phyloP scores from a whole-genome alignment of 441 rosid species.

The Capsella rubella region DNA sequence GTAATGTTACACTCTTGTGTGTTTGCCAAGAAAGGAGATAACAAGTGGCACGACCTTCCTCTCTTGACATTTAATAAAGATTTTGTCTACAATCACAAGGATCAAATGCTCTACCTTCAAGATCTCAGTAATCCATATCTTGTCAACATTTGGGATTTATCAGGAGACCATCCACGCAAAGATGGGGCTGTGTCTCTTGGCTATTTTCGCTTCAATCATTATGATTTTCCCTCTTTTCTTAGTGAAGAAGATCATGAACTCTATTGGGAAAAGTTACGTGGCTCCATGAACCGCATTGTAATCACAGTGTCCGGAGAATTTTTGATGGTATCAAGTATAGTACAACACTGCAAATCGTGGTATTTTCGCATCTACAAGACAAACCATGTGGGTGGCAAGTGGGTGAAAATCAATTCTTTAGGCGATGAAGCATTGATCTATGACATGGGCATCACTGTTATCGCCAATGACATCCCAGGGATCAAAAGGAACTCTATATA shows the following conservation, averaged over 20 bases:
- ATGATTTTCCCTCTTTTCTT: neutral
- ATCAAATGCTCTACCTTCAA: slow-evolving; percentile 9
- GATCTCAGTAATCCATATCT: neutral
- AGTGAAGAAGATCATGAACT: neutral
- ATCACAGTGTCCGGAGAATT: neutral
- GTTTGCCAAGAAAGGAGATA: slow-evolving; percentile 1
- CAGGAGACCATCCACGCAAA: neutral
- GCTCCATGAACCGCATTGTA: neutral
- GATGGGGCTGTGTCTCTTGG: neutral
- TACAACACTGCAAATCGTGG: neutral
- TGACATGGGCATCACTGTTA: slow-evolving; percentile 27
- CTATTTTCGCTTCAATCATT: neutral
- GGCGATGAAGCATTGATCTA: slow-evolving; percentile 14
- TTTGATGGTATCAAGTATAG: neutral
- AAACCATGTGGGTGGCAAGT: neutral
- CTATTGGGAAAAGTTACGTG: neutral
- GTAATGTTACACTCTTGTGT: neutral
- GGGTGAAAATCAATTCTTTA: slow-evolving; percentile 11
- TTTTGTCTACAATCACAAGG: neutral
- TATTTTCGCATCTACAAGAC: slow-evolving; percentile 4
- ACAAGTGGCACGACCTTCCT: neutral
- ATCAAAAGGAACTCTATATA: slow-evolving; percentile 25
- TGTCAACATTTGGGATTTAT: neutral
- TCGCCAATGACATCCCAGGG: slow-evolving; percentile 12
- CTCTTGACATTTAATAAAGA: accelerated